These are phyloP conservation scores for Mycena rebaudengoi DNA, from an alignment of 768 basidiomycete genomes.

Conservation along the genomic window DNA sequence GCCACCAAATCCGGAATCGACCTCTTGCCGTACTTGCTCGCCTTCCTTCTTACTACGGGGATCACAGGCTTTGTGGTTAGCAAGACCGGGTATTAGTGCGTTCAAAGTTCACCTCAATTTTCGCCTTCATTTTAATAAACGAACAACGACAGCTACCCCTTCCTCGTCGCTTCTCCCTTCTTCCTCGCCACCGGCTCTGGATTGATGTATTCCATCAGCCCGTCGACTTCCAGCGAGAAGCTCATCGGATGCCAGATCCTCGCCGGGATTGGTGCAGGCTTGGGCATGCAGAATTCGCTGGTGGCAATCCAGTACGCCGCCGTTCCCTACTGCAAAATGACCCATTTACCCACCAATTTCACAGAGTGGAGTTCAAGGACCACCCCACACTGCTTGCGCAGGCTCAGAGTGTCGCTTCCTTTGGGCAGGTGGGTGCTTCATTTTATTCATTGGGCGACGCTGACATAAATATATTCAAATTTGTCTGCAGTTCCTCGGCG, in stretches of 20 bases:
- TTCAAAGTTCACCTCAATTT: neutral
- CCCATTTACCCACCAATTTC: too few relatives aligned
- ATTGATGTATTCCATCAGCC: constrained; percentile 18
- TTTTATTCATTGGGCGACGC: neutral
- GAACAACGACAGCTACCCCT: constrained; percentile 1
- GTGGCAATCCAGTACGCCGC: constrained; percentile 14
- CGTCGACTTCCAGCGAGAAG: constrained; percentile 1
- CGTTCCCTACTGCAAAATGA: neutral
- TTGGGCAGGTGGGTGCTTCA: constrained; percentile 12
- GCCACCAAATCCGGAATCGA: constrained; percentile 27
- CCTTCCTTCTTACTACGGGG: neutral
- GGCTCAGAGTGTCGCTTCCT: constrained; percentile 23
- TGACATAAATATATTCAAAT: too few relatives aligned
- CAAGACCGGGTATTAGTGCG: constrained; percentile 21
- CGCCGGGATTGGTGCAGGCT: constrained; percentile 10
- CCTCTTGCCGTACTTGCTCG: constrained; percentile 23
- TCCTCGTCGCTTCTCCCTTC: neutral
- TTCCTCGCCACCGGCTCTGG: constrained; percentile 26
- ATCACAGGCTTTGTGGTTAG: constrained; percentile 11
- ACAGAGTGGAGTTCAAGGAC: constrained; percentile 20
- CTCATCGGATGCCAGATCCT: constrained; percentile 23
- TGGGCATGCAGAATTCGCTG: constrained; percentile 23
- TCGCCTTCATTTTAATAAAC: too few relatives aligned
- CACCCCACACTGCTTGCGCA: constrained; percentile 15
- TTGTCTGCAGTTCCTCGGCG: constrained; percentile 23